Conservation (phyloP, 164 flowering plant species). For the Vitis rupestris region DNA sequence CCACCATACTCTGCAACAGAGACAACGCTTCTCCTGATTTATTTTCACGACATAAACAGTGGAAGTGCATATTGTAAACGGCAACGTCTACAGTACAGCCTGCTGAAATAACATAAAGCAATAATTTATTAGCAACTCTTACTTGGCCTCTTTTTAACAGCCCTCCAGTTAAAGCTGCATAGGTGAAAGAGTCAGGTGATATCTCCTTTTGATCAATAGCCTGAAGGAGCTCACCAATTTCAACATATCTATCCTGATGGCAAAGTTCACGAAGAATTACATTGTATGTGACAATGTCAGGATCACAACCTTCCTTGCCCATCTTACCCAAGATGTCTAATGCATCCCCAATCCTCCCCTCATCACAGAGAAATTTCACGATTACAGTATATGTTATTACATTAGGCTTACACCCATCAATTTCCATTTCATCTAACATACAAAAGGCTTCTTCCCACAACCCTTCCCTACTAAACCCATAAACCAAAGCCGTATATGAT, state of each 20-base stretch:
- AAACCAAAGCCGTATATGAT: constrained; percentile 53
- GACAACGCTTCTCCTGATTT: constrained; percentile 36
- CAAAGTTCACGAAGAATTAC: constrained; percentile 45
- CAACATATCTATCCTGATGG: constrained; percentile 20
- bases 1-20: constrained; percentile 27
- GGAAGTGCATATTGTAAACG: constrained; percentile 38
- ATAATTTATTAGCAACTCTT: constrained; percentile 17
- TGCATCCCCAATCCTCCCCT: constrained; percentile 30
- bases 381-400: constrained; percentile 42
- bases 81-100: constrained; percentile 32
- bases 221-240: constrained; percentile 28
- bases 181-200: constrained; percentile 39
- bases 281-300: constrained; percentile 50
- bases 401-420: constrained; percentile 41
- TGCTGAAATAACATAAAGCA: constrained; percentile 23
- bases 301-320: constrained; percentile 37
- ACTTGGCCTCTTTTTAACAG: constrained; percentile 34
- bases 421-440: constrained; percentile 38
- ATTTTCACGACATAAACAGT: constrained; percentile 31
- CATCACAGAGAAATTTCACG: constrained; percentile 36
- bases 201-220: constrained; percentile 38
- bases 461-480: constrained; percentile 45
- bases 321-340: constrained; percentile 29
- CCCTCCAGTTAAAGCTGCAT: constrained; percentile 48
- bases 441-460: constrained; percentile 33